phyloP scores from a whole-genome alignment of 805 yeast species.

The Metschnikowia kunwiensis region DNA sequence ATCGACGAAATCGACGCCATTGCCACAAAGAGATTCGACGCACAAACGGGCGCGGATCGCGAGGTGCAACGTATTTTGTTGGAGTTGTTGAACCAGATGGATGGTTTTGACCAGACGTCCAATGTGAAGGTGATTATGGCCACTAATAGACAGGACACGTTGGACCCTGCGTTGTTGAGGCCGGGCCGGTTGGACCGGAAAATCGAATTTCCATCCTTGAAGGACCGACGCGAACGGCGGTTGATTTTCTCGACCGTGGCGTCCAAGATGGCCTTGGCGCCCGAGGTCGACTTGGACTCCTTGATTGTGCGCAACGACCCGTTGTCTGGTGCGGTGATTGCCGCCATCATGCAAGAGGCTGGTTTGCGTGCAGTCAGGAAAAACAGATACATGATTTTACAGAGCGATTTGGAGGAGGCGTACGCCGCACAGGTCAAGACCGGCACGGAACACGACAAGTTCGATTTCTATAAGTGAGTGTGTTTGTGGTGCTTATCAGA shows the following conservation, averaged over 20 bases:
- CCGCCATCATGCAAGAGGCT: conserved; percentile 99
- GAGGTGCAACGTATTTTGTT: conserved; percentile 97
- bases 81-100: conserved; percentile 97
- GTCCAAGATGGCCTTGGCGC: conserved; percentile 95
- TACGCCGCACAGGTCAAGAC: conserved; percentile 95
- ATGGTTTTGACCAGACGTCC: conserved; percentile 94
- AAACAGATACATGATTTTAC: conserved; percentile 94
- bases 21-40: conserved; percentile 98
- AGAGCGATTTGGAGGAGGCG: conserved; percentile 96
- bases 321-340: conserved; percentile 93
- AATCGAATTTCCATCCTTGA: conserved; percentile 93
- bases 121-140: conserved; percentile 99
- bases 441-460: conserved; percentile 92
- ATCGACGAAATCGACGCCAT: conserved; percentile 99
- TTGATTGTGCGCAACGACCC: conserved; percentile 95
- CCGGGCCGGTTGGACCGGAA: conserved; percentile 98
- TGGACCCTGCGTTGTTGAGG: conserved; percentile 96
- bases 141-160: conserved; percentile 97
- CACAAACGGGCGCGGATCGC: conserved; percentile 99
- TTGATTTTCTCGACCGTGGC: conserved; percentile 94
- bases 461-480: conserved; percentile 87
- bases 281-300: conserved; percentile 95
- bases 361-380: conserved; percentile 98
- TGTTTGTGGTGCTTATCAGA: conserved; percentile 5
- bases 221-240: conserved; percentile 97